Base-by-base conservation (phyloP, 768 basidiomycete species). In the Tylopilus rubrobrunneus region DNA sequence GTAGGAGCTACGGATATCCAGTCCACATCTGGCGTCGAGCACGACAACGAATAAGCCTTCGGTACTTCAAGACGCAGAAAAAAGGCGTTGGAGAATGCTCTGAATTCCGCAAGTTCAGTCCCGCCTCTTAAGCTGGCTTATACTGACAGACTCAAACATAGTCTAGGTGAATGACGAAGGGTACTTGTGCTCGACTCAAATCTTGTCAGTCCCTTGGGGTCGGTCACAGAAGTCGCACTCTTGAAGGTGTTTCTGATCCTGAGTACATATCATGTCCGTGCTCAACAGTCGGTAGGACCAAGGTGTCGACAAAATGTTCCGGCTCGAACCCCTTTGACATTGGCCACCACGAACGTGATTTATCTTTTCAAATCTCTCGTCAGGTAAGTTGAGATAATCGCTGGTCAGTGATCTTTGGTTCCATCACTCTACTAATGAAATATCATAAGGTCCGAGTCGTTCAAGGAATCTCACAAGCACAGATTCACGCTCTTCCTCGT, bases 301-400 rank as follows among this genome's bases (percentile, higher is more conserved):
- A 83, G 95, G 93, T 5, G 92, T 99, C 4, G 95, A 98, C 75
- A 97, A 97, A 77, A 96, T 99, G 91, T 97, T 95, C 74, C 98
- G 96, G 96, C 83, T 99, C 21, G 97, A 98, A 71, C 71, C 87
- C 86, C 91, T 10, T 73, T 98, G 44, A 78, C 83, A 12, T 87
- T 91, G 3, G 79, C 84, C 4, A 94, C 95, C 7, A 81, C 88
- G 34, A 95, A 95, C 62, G 84, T 98, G 54, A 83, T 99, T 21
- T 98, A 98, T 72, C 80, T 99, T 10, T 96, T 91, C 69, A 80
- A 94, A 31, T 93, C 96, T 2, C 78, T 81, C 62, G 89, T 97
- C 56, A 87, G 81, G 56, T 83, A 85, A 67, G 84, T 94, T 66
- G 89, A 88, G 71, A 87, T 91, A 50, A 89, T 98, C 50, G 93